Percentiles rank a stretch among this genome's conserved stretches.
Conservation (phyloP, 148 eudicot species). For the Amaranthus palmeri region DNA sequence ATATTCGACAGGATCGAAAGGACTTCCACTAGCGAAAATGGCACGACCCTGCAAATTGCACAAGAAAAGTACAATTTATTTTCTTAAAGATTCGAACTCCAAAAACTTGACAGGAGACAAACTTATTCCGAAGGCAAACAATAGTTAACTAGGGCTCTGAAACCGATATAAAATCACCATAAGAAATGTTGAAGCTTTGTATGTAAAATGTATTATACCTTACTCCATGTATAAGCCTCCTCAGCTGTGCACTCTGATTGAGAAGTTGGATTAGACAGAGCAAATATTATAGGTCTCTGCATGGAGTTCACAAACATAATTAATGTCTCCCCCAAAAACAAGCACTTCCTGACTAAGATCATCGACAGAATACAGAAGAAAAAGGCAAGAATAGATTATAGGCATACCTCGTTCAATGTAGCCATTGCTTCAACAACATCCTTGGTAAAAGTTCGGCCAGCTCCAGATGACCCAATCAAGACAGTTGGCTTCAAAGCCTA, state of each 20-base stretch:
- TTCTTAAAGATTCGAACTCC: neutral
- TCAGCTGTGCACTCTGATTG: conserved; percentile 98
- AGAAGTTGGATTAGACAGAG: conserved; percentile 96
- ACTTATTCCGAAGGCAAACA: neutral
- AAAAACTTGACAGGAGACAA: neutral
- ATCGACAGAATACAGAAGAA: no score
- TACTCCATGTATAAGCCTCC: conserved; percentile 96
- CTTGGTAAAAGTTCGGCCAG: conserved; percentile 84
- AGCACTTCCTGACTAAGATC: neutral
- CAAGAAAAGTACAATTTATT: neutral
- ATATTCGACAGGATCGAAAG: conserved; percentile 74
- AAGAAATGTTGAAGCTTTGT: neutral
- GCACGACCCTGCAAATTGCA: conserved; percentile 71
- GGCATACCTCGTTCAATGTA: conserved; percentile 68
- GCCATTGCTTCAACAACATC: conserved; percentile 89
- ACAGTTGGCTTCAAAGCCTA: conserved; percentile 89
- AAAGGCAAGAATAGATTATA: neutral
- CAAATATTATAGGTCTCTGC: conserved; percentile 92
- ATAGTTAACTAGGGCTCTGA: neutral
- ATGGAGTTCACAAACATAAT: conserved; percentile 8
- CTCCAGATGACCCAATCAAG: conserved; percentile 95
- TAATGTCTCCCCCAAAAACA: conserved; percentile 6
- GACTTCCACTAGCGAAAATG: conserved; percentile 94
- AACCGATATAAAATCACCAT: neutral
- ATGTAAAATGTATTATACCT: conserved; percentile 37